Conservation (phyloP, 148 eudicot genomes). For the Euryodendron excelsum region DNA sequence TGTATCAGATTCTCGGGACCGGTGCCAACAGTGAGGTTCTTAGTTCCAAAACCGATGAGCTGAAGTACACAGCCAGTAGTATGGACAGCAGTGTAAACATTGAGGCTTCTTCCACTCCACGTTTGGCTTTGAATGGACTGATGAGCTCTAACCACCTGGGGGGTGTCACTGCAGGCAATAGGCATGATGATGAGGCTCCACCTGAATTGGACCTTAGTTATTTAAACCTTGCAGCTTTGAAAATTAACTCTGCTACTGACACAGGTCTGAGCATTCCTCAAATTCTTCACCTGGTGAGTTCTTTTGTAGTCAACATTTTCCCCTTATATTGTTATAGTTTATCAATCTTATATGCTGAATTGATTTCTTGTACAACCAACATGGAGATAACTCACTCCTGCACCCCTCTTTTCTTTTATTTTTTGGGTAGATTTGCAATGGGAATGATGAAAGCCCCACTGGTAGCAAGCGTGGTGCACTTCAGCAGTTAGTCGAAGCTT, state of each 20-base stretch:
- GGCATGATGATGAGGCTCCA: slow-evolving; percentile 50
- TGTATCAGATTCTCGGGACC: slow-evolving; percentile 40
- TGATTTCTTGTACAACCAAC: slow-evolving; percentile 10
- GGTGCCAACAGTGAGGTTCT: slow-evolving; percentile 47
- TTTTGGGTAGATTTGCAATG: slow-evolving; percentile 57
- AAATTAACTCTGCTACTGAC: slow-evolving; percentile 47
- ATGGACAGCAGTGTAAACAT: slow-evolving; percentile 33
- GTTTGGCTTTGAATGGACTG: slow-evolving; percentile 50
- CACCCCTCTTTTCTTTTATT: too few species aligned
- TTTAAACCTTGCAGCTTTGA: slow-evolving; percentile 45
- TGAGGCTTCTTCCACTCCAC: slow-evolving; percentile 47
- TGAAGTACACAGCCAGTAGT: slow-evolving; percentile 34
- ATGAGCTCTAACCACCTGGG: slow-evolving; percentile 49
- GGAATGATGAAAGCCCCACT: slow-evolving; percentile 55
- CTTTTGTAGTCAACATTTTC: slow-evolving; percentile 2
- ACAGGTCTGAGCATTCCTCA: slow-evolving; percentile 91
- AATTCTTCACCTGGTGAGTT: slow-evolving; percentile 80
- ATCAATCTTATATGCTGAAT: neutral
- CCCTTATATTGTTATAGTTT: neutral
- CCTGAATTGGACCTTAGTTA: slow-evolving; percentile 40
- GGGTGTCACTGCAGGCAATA: slow-evolving; percentile 30
- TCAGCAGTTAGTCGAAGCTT: slow-evolving; percentile 73
- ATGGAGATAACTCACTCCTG: neutral
- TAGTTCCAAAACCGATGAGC: slow-evolving; percentile 45
- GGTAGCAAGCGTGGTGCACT: slow-evolving; percentile 63